phyloP scores from a whole-genome alignment of 495 filamentous ascomycete species.

The Podospora appendiculata region DNA sequence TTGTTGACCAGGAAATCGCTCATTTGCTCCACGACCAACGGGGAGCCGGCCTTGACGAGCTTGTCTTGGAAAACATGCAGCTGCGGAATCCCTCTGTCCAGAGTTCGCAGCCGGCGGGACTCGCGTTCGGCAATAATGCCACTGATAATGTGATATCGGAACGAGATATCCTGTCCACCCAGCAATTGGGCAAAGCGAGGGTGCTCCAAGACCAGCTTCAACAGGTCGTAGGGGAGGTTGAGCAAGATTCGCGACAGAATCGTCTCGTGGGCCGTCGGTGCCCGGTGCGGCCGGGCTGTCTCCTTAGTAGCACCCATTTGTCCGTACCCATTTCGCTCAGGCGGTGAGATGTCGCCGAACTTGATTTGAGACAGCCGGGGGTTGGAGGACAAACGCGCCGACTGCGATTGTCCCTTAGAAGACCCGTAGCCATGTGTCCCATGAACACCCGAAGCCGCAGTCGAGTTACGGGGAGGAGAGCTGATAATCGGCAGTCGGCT shows the following conservation, averaged over 20 bases:
- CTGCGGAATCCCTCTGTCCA: constrained; percentile 24
- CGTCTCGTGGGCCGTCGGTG: constrained; percentile 12
- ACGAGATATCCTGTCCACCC: constrained; percentile 34
- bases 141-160: constrained; percentile 37
- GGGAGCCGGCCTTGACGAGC: constrained; percentile 8
- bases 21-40: constrained; percentile 10
- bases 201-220: constrained; percentile 50
- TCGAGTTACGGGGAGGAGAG: constrained; percentile 2
- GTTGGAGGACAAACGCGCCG: constrained; percentile 27
- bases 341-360: constrained; percentile 54
- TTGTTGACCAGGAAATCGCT: constrained; percentile 20
- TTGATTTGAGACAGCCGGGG: constrained; percentile 52
- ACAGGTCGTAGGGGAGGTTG: constrained; percentile 53
- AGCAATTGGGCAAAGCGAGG: constrained; percentile 32
- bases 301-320: not conserved
- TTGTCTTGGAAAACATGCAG: constrained; percentile 11
- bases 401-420: constrained; percentile 10
- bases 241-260: constrained; percentile 54
- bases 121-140: constrained; percentile 56
- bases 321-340: constrained; percentile 26
- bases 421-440: constrained; percentile 20
- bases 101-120: constrained; percentile 26
- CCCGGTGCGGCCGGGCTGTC: not conserved
- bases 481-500: constrained; percentile 21
- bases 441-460: constrained; percentile 24